Base-by-base conservation (phyloP, 139 green algal species). In the Nannochloris sp. region DNA sequence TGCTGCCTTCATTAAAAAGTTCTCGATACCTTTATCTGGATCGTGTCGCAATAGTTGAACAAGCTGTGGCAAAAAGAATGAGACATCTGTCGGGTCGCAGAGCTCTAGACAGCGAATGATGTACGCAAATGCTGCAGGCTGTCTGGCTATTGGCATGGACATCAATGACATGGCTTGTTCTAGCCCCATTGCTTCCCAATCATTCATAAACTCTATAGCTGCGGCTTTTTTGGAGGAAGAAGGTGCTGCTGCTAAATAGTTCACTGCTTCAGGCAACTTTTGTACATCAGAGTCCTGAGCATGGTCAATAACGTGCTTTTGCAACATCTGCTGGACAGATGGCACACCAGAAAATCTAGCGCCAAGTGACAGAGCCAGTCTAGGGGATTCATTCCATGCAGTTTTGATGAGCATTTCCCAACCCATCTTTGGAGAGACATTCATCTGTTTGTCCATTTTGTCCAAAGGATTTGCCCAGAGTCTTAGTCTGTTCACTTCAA, bases 51-150 rank as follows among this genome's bases (percentile, higher is more conserved):
- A 66, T 37, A 78, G 58, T 79, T 96, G 89, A 63, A 97, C 85
- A 28, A 97, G 78, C 74, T 97, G 91, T 1, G 91, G 89, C 72
- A 98, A 69, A 78, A 93, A 98, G 69, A 95, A 93, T 0, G 82
- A 82, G 29, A 93, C 77, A 30, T 79, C 53, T 40, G 75, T 70
- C 1, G 74, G 79, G 3, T 57, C 40, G 57, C 66, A 82, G 0
- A 62, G 30, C 4, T 72, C 44, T 46, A 85, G 57, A 11, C 61
- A 78, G 25, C 72, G 72, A 61, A 83, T 63, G 16, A 72, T 56
- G 53, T 77, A 83, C 2, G 56, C 67, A 11, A 66, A 66, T 29
- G 84, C 76, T 13, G 40, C 49, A 33, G 57, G 48, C 25, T 82
- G 40, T 17, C 49, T 40, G 5, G 60, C 71, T 14, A 80, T 68